These are phyloP conservation scores for Coprinellus micaceus DNA, from an alignment of 768 basidiomycete genomes.

Conservation along the genomic window DNA sequence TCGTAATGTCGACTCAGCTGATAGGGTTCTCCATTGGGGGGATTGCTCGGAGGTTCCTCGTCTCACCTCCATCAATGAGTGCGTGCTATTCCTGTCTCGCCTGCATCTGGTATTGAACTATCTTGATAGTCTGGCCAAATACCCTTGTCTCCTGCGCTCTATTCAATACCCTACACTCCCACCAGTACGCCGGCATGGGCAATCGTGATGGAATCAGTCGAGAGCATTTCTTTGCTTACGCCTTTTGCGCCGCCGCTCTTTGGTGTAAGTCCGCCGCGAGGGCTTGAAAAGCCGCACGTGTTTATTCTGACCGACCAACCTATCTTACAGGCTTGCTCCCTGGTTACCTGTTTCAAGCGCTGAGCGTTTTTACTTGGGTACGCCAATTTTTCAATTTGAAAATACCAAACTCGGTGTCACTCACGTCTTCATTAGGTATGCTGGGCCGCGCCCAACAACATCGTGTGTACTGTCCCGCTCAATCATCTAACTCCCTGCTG, in stretches of 20 bases:
- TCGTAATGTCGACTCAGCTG: conserved; percentile 71
- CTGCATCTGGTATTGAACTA: too few species aligned
- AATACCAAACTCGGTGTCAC: too few species aligned
- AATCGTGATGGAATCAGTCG: conserved; percentile 64
- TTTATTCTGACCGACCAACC: too few species aligned
- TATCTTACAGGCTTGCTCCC: conserved; percentile 68
- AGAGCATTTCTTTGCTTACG: conserved; percentile 72
- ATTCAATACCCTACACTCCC: conserved; percentile 81
- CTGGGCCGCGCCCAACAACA: conserved; percentile 60
- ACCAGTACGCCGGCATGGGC: conserved; percentile 61
- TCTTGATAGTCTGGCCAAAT: conserved; percentile 78
- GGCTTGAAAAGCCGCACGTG: too few species aligned
- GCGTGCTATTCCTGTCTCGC: conserved; percentile 18
- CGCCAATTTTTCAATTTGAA: too few species aligned
- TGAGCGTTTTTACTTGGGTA: conserved; percentile 60
- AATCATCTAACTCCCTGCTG: neutral
- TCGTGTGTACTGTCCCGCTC: conserved; percentile 31
- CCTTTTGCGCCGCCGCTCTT: conserved; percentile 48
- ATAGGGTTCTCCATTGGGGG: conserved; percentile 83
- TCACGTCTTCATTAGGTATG: conserved; percentile 42
- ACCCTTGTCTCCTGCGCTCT: conserved; percentile 70
- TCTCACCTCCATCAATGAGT: conserved; percentile 71
- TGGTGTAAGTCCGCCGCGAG: conserved; percentile 46
- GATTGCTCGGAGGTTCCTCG: conserved; percentile 71
- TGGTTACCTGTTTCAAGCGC: conserved; percentile 67